Base-by-base conservation (phyloP, 1,139 yeast genomes). In the Pichia sp. region DNA sequence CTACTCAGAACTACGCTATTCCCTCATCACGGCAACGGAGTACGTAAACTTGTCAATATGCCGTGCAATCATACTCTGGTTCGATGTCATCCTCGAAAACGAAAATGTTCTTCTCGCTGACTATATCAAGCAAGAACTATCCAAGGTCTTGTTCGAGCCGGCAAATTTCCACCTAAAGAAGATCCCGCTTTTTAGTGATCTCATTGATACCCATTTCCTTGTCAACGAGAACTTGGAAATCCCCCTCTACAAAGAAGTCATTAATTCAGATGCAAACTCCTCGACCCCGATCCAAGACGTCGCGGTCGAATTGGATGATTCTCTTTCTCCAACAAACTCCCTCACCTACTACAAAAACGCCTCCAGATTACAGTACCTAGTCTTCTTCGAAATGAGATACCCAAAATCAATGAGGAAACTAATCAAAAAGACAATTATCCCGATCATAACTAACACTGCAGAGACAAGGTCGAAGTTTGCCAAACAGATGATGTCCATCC, bases 381-480 rank as follows among this genome's bases (percentile, higher is more conserved):
- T 64, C 40, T 74, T 74, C 53, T 79, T 84, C 59, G 87, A 86
- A 58, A 73, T 79, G 31, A 73, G 95, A 60, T 71, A 79, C 47
- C 73, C 83, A 70, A 80, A 83, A 56, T 58, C 66, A 6, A 63
- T 78, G 27, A 75, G 93, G 63, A 73, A 73, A 54, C 67, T 69
- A n/a, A 57, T 86, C 24, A 76, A 77, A 45, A 71, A 75, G 34
- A 63, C 81, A 2, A 59, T 85, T 6, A 72, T 84, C 10, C 83
- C 88, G 0, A 75, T 81, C 0, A 67, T 85, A 33, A 74, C 86
- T 1, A 73, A 83, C 0, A 81, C 81, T 46, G 57, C 74, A 1
- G 64, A 67, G 0, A 71, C 69, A 54, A 84, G 85, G 61, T 69
- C 73, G 1, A 58, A 67, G 10, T 81, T 85, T 57, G 75, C 84